Percentiles rank a stretch among this genome's conserved stretches.
phyloP scores from a whole-genome alignment of 1,139 yeast genomes.

The Candida gigantensis region DNA sequence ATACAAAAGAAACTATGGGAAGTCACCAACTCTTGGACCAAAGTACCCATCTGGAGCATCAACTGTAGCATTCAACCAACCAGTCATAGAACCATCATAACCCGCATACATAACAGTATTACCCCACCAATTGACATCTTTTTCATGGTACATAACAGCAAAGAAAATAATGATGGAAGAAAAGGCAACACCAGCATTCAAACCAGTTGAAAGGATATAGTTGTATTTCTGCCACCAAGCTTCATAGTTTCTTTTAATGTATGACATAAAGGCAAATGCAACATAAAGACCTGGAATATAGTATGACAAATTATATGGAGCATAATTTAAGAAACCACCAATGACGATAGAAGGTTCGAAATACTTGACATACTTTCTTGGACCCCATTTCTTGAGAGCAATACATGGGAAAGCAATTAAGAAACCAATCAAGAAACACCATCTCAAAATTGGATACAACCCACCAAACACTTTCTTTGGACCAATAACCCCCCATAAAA shows the following conservation, averaged over 20 bases:
- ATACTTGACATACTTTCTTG: slow-evolving; percentile 27
- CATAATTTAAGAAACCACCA: slow-evolving; percentile 40
- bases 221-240: slow-evolving; percentile 64
- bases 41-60: slow-evolving; percentile 44
- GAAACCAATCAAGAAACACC: slow-evolving; percentile 58
- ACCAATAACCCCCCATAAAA: slow-evolving; percentile 67
- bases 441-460: slow-evolving; percentile 48
- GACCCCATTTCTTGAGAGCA: slow-evolving; percentile 38
- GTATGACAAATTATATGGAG: slow-evolving; percentile 56
- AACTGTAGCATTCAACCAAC: slow-evolving; percentile 18
- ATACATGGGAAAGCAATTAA: slow-evolving; percentile 45
- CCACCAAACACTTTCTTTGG: slow-evolving; percentile 51
- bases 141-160: slow-evolving; percentile 48
- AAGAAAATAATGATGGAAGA: slow-evolving; percentile 55
- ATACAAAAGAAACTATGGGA: slow-evolving; percentile 3
- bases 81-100: slow-evolving; percentile 29
- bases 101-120: slow-evolving; percentile 46
- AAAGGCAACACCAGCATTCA: slow-evolving; percentile 56
- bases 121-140: slow-evolving; percentile 59
- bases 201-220: slow-evolving; percentile 51
- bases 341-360: slow-evolving; percentile 48
- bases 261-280: slow-evolving; percentile 47
- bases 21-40: slow-evolving; percentile 34
- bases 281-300: slow-evolving; percentile 44
- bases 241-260: slow-evolving; percentile 42